A percentile compares a stretch with the other conserved stretches of the same genome.
These are phyloP conservation scores for Epichloe scottii DNA, from an alignment of 2,329 filamentous ascomycete species.

Conservation along the genomic window DNA sequence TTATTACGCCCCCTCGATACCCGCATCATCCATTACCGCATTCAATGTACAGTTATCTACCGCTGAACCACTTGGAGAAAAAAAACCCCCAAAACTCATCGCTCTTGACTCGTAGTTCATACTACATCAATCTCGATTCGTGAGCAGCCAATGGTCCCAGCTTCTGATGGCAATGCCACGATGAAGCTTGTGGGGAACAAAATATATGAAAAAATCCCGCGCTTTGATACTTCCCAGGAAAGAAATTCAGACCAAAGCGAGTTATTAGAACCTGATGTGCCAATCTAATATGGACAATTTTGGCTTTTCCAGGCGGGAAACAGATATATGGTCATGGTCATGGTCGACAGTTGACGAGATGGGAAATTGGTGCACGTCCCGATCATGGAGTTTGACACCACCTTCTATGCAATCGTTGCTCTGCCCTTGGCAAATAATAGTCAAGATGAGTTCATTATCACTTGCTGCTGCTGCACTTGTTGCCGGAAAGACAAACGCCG, in stretches of 20 bases:
- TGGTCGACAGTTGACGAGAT: background rate
- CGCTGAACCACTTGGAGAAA: too few species aligned
- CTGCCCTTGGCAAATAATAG: background rate
- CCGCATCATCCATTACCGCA: background rate
- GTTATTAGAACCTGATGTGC: background rate
- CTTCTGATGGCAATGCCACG: too few species aligned
- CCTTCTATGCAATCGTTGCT: background rate
- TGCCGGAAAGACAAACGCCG: slow-evolving; percentile 29
- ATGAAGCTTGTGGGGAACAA: too few species aligned
- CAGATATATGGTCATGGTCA: background rate
- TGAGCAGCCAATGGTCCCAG: too few species aligned
- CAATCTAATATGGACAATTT: background rate
- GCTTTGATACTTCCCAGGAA: background rate
- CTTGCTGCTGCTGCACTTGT: slow-evolving; percentile 6
- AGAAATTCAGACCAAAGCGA: background rate
- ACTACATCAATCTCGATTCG: too few species aligned
- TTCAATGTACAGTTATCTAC: too few species aligned
- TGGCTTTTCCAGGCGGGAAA: background rate
- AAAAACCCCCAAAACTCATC: too few species aligned
- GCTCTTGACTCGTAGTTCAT: too few species aligned
- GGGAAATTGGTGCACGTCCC: background rate
- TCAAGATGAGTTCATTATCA: background rate
- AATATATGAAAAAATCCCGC: too few species aligned
- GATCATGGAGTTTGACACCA: background rate
- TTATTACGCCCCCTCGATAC: background rate